Base-by-base conservation (phyloP, 2,329 filamentous ascomycete species). In the Ascomycota sp. region DNA sequence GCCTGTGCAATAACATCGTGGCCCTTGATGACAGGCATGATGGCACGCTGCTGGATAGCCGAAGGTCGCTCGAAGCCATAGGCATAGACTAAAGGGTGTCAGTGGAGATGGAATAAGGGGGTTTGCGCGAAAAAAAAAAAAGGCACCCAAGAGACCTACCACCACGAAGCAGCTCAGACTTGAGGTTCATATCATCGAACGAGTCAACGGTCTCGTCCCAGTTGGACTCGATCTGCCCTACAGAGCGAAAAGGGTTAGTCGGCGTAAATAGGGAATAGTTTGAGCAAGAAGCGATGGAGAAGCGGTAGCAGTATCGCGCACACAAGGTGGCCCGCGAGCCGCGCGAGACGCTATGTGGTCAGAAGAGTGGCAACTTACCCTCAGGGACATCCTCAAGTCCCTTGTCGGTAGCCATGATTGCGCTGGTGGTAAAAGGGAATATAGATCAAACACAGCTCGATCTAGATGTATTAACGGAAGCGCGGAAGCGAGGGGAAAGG, bases 11-110 rank as follows among this genome's bases (percentile, higher is more conserved):
- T 98, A 54, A 98, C 89, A 74, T 98, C 89, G 70, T 86, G 83
- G 51, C 83, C 84, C 75, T 95, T 93, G 71, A 98, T 95, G 57
- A 98, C 89, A 55, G 89, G 91, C 79, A 95, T 92, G 63, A 98
- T 98, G 51, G 89, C 89, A 57, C 91, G 86, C 77, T 92, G 83
- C 78, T 98, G 89, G 51, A 98, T 98, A 59, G 89, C 86, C 65
- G 89, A 98, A 43, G 89, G 89, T 48, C 89, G 84, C 75, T 98
- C 89, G 68, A 98, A 98, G 79, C 89, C 89, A 61, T 98, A 98
- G 58, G 89, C 89, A 62, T 95, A 98, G 60, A 98, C 82, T 57
- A 33, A 21, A 21, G 16, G 16, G 16, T 21, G 27, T 12, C 10
- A 30, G 24, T 7, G 31, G 31, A 13, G 24, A 21, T 25, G 25